Evolutionary conservation across 2,329 filamentous ascomycete species (phyloP).

Genomic region (Blastomyces parvus): DNA sequence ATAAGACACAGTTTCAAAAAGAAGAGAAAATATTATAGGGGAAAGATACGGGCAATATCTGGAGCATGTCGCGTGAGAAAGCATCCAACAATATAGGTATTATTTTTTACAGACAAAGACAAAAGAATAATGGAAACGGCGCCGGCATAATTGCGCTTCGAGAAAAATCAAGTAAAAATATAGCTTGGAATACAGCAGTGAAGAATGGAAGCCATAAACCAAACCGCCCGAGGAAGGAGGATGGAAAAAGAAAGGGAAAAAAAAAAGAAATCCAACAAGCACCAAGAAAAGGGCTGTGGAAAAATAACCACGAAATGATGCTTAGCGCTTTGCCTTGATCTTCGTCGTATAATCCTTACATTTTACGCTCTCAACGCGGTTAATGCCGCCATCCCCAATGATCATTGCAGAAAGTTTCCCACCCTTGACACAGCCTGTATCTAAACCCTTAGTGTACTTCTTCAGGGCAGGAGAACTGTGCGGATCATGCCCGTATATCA

Average conservation of each 20-base stretch:
- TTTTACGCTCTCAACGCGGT: constrained; percentile 34
- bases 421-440: constrained; percentile 72
- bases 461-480: constrained; percentile 57
- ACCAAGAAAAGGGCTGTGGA: neutral
- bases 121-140: neutral
- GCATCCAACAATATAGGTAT: neutral
- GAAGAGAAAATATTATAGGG: neutral
- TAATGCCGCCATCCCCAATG: constrained; percentile 49
- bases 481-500: constrained; percentile 83
- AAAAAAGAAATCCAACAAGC: neutral
- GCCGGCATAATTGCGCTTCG: too few species aligned
- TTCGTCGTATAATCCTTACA: constrained; percentile 25
- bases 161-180: too few species aligned
- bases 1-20: neutral
- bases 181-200: too few species aligned
- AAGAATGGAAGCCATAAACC: too few species aligned
- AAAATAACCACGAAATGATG: neutral
- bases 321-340: neutral
- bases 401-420: constrained; percentile 67
- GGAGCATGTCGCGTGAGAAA: neutral
- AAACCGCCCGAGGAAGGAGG: too few species aligned
- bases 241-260: neutral
- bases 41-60: neutral
- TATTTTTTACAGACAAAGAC: too few species aligned
- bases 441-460: constrained; percentile 71